Conservation (phyloP, 371 early-diverging fungal genomes). For the Smittium culicis region DNA sequence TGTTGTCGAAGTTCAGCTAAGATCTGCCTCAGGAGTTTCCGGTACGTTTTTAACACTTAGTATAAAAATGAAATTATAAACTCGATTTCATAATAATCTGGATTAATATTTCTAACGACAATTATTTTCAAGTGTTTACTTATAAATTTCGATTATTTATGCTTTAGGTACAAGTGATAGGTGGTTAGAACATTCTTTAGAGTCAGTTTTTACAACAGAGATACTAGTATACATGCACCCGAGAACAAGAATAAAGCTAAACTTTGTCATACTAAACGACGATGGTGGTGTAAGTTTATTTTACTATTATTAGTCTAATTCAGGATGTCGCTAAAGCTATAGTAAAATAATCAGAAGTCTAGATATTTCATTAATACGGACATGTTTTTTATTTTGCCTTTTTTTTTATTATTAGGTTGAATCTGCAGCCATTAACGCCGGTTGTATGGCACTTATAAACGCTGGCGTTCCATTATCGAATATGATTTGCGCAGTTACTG, state of each 20-base stretch:
- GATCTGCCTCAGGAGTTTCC: slow-evolving; percentile 49
- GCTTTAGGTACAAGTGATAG: slow-evolving; percentile 54
- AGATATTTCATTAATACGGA: too few relatives aligned
- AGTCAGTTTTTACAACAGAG: slow-evolving; percentile 54
- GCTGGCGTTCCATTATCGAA: slow-evolving; percentile 77
- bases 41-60: slow-evolving; percentile 9
- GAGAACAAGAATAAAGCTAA: slow-evolving; percentile 72
- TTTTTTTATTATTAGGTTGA: slow-evolving; percentile 29
- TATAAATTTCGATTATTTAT: neutral
- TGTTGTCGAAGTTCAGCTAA: slow-evolving; percentile 59
- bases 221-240: slow-evolving; percentile 70
- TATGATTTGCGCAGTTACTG: slow-evolving; percentile 55
- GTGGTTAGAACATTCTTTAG: slow-evolving; percentile 48
- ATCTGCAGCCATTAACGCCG: slow-evolving; percentile 70
- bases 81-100: neutral
- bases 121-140: neutral
- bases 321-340: too few relatives aligned
- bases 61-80: neutral
- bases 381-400: neutral
- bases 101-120: too few relatives aligned
- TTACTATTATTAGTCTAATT: neutral
- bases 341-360: too few relatives aligned
- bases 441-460: slow-evolving; percentile 69
- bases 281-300: slow-evolving; percentile 59
- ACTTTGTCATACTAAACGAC: slow-evolving; percentile 61